Evolutionary conservation across 208 protist genomes (phyloP).

Genomic region (Angomonas ambiguus): DNA sequence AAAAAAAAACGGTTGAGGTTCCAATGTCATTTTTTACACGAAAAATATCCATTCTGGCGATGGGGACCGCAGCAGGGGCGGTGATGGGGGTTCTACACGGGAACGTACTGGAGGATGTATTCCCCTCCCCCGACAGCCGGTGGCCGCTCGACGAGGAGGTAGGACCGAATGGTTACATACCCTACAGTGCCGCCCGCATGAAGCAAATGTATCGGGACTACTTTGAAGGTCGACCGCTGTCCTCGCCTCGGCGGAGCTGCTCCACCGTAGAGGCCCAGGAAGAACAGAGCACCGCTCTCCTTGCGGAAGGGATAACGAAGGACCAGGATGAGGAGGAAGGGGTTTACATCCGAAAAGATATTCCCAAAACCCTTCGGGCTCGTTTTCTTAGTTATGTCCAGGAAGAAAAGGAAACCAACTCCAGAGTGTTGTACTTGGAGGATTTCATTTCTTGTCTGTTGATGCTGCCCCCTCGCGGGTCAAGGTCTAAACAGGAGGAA

Average conservation of each 20-base stretch:
- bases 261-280: background rate
- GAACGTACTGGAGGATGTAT: background rate
- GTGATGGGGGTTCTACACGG: background rate
- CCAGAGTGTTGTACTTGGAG: slow-evolving; percentile 22
- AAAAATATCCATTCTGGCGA: background rate
- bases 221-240: background rate
- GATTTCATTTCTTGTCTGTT: slow-evolving; percentile 51
- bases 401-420: background rate
- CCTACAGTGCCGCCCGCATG: background rate
- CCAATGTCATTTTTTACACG: slow-evolving; percentile 1
- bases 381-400: slow-evolving; percentile 5
- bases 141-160: background rate
- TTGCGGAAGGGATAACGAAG: background rate
- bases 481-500: background rate
- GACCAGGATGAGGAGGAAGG: background rate
- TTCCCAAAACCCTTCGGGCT: background rate
- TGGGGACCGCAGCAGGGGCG: background rate
- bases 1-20: no score
- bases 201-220: background rate
- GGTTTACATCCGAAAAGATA: background rate
- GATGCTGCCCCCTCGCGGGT: slow-evolving; percentile 13
- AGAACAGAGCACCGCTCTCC: no score
- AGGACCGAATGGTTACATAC: background rate
- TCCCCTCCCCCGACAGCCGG: background rate
- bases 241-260: background rate